Evolutionary conservation across 2,329 filamentous ascomycete species (phyloP), one percentile per base, ranked within the genome.

Genomic region (Colletotrichum sp.): DNA sequence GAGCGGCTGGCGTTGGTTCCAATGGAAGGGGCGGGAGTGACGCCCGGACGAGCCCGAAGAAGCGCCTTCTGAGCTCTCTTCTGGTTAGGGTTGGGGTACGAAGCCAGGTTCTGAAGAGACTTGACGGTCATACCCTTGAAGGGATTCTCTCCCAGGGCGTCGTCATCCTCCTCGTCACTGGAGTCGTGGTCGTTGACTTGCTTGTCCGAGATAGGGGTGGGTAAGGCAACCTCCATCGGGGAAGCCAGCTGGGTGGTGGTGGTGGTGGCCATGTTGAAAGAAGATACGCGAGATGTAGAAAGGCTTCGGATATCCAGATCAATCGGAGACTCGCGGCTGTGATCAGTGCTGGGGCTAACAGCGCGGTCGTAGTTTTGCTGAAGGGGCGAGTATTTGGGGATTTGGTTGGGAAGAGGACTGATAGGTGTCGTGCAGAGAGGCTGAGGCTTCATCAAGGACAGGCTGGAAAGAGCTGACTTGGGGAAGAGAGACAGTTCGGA

Each of bases 331-430:
- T 68, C 64, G 24, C 63, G 64, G 60, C 52, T 68, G 21, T 75
- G 28, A 26, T 71, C 63, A 6, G 68, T 78, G 30, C 72, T 52
- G 28, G 88, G 89, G 70, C 85, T 89, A 62, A 88, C 79, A 28
- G 89, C 89, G 69, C 89, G 87, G 75, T 91, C 88, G 79, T 87
- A 87, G 78, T 90, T 90, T 77, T 91, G 89, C 80, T 90, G 89
- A 32, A 91, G 82, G 26, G 89, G 89, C 5, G 86, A 87, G 77
- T 90, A 91, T 71, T 88, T 85, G 21, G 82, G 83, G 15, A 74
- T 49, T n/a, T 71, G 66, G 32, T 55, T 49, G 8, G 63, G 64
- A 57, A 83, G 72, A 28, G 78, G 75, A 60, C 71, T 74, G 21
- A 66, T 65, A 18, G 76, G 78, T 59, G 79, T 76, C 15, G 79